Base-by-base conservation (phyloP, 1,284 basidiomycete genomes). In the Ganoderma meredithae region DNA sequence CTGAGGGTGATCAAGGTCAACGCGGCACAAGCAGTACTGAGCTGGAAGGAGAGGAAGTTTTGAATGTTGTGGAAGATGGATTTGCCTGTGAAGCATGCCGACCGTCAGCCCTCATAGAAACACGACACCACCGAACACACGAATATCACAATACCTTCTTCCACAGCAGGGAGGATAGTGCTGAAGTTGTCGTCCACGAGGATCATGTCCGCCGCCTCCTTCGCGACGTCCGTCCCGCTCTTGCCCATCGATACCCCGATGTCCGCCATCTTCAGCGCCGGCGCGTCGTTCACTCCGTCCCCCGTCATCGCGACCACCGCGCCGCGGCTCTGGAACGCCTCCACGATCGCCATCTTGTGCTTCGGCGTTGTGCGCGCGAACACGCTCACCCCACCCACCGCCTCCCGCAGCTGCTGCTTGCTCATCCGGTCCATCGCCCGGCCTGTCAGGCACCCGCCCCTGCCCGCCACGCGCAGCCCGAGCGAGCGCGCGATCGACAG, bases 1-100 rank as follows among this genome's bases (percentile, higher is more conserved):
- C 94, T 96, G 63, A 98, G 85, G 4, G 96, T 97, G 80, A 99
- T 98, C 71, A 99, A 85, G n/a, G 93, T 91, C 68, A 99, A 83
- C 1, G 97, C 97, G 13, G 97, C 96, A 7, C 96, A 95, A 1
- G 97, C 97, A 1, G 97, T 99, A 71, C 95, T 97, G 22, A 99
- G 89, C 81, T 99, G 97, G 86, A 99, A 99, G 44, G 93, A 90
- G 62, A 99, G 83, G 85, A 99, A 99, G 80, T 98, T 99, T 79
- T 99, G 97, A 76, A 99, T 98, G 76, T 99, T 99, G 83, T 97
- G 95, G 81, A 98, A 99, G 76, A 99, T 99, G 4, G 94, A 94
- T 90, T 98, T 97, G 66, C 95, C 92, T 93, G 43, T 31, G 8
- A 55, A 55, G 64, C 10, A 12, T 22, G 31, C 31, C 31, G 9